Evolutionary conservation across 176 grass and related monocot species (phyloP).

Genomic region (Oropetium thomaeum): DNA sequence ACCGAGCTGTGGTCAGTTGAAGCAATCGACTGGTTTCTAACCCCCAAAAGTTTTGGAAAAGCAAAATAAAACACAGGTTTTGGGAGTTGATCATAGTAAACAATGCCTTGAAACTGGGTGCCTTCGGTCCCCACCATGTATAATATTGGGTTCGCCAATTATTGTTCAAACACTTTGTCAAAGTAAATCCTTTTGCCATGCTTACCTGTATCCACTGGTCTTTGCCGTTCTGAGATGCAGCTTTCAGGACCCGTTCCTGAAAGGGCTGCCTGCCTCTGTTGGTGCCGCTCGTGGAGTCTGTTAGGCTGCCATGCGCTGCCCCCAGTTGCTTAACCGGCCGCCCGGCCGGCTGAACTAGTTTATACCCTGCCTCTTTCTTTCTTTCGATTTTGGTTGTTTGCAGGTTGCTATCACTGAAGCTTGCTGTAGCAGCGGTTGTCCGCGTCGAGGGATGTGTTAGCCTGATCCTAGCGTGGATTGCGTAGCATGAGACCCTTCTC

Average conservation of each 20-base stretch:
- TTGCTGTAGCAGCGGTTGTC: constrained; percentile 16
- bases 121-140: constrained; percentile 16
- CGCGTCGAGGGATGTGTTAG: constrained; percentile 22
- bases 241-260: neutral
- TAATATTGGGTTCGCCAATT: constrained; percentile 33
- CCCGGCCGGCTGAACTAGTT: constrained; percentile 11
- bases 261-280: neutral
- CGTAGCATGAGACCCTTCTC: constrained; percentile 4
- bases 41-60: constrained; percentile 49
- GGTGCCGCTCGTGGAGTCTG: constrained; percentile 10
- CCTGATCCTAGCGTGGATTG: constrained; percentile 22
- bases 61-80: constrained; percentile 31
- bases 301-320: constrained; percentile 32
- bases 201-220: neutral
- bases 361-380: neutral
- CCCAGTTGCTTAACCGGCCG: constrained; percentile 23
- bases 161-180: constrained; percentile 28
- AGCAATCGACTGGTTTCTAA: neutral
- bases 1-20: neutral
- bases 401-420: constrained; percentile 20
- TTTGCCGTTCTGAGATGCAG: constrained; percentile 17
- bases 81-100: constrained; percentile 27
- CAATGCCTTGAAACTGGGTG: constrained; percentile 1
- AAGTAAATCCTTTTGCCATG: neutral
- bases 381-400: constrained; percentile 33